Conservation (phyloP, 1,139 yeast genomes). For the Candida glucosophila region DNA sequence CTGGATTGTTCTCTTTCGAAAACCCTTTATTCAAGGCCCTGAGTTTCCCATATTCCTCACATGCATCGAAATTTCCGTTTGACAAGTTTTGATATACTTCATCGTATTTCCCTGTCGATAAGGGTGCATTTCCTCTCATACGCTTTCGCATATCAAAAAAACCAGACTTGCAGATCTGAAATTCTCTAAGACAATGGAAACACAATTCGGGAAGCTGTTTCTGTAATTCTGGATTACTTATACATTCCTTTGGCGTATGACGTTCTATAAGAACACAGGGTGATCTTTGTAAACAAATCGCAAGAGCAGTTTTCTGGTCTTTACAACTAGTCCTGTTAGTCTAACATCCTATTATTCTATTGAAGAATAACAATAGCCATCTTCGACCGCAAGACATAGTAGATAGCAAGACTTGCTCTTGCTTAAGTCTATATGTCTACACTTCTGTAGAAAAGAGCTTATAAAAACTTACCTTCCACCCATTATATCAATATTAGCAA, state of each 20-base stretch:
- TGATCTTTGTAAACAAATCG: conserved; percentile 89
- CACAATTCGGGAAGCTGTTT: conserved; percentile 82
- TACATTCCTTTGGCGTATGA: conserved; percentile 82
- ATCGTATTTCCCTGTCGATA: conserved; percentile 87
- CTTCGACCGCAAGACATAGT: too few species aligned
- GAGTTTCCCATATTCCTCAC: conserved; percentile 67
- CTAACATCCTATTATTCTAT: too few species aligned
- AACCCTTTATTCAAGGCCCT: conserved; percentile 45
- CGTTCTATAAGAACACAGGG: conserved; percentile 92
- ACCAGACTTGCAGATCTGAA: conserved; percentile 81
- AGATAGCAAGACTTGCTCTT: too few species aligned
- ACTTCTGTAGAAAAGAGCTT: too few species aligned
- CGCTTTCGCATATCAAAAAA: conserved; percentile 85
- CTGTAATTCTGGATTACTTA: conserved; percentile 70
- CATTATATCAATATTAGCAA: too few species aligned
- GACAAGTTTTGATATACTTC: conserved; percentile 75
- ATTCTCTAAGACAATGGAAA: conserved; percentile 73
- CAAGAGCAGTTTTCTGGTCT: conserved; percentile 88
- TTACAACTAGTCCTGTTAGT: conserved; percentile 87
- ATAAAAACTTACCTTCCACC: too few species aligned
- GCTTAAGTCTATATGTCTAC: too few species aligned
- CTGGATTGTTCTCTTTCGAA: conserved; percentile 20
- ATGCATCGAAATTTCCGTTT: conserved; percentile 71
- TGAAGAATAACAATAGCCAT: too few species aligned
- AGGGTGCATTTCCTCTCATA: conserved; percentile 88